Base-by-base conservation (phyloP, 2,329 filamentous ascomycete species). In the Epichloe gansuensis region DNA sequence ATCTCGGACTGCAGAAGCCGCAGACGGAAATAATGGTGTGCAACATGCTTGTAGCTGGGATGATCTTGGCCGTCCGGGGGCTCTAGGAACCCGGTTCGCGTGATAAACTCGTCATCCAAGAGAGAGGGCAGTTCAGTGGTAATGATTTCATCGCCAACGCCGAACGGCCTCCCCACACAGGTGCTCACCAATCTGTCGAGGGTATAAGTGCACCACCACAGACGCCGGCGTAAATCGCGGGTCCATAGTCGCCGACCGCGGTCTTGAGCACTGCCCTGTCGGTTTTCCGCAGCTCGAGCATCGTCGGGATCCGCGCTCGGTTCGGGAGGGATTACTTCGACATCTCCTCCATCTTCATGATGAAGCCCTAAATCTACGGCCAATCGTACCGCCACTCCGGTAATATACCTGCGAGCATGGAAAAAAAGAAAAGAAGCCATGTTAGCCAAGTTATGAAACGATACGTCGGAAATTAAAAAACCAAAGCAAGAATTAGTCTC, bases 141-240 rank as follows among this genome's bases (percentile, higher is more conserved):
- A 61, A 97, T 88, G 57, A 95, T 88, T 65, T 95, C 88, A 70
- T 97, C 93, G n/a, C 86, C 91, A 57, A 97, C 89, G 34, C 91
- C 91, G 62, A 96, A 94, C 6, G 91, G 93, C 52, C 91, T 78
- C 39, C 91, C 91, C 28, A 97, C 91, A 60, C 91, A 96, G 23
- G 89, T 91, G 62, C 89, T 93, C 49, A 97, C 91, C 5, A 97
- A 81, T n/a, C 91, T 81, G 68, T 97, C 91, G 52, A 97, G 82
- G 5, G 88, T 91, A 69, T 97, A 97, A 2, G 91, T 91, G 70
- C 90, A 95, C 91, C 93, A 97, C 90, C 91, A 97, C 13, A 97
- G 74, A 35, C 91, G 80, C 53, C 91, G 79, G 50, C 90, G 82
- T 57, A 95, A 77, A 66, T 97, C 93, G 51, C 91, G 82, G 41